Percentiles rank a stretch among this genome's conserved stretches.
phyloP scores from a whole-genome alignment of 1,284 basidiomycete genomes.

The Ganoderma leucocontextum region DNA sequence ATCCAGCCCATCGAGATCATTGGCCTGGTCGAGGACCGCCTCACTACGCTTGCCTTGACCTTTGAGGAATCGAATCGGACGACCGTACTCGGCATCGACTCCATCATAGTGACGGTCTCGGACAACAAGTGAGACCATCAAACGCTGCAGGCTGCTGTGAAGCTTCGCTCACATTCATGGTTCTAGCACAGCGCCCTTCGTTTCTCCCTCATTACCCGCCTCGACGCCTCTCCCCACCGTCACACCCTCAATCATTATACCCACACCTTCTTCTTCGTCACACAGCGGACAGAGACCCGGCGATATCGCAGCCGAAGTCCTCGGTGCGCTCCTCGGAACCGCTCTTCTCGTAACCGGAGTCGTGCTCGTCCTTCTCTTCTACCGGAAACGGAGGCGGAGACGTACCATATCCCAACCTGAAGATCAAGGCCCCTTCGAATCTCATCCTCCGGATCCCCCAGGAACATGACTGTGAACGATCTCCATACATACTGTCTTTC shows the following conservation, averaged over 20 bases:
- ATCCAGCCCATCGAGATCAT: constrained; percentile 38
- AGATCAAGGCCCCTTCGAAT: not conserved
- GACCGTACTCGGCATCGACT: constrained; percentile 39
- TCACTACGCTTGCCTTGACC: constrained; percentile 40
- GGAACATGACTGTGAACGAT: not conserved
- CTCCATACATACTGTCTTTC: not conserved
- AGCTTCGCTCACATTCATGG: not conserved
- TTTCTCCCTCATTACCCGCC: constrained; percentile 31
- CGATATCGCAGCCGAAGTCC: constrained; percentile 36
- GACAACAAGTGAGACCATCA: constrained; percentile 32
- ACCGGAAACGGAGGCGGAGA: constrained; percentile 27
- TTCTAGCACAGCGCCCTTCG: constrained; percentile 34
- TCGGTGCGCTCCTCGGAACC: constrained; percentile 34
- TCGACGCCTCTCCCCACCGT: constrained; percentile 32
- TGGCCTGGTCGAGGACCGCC: constrained; percentile 36
- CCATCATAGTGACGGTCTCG: constrained; percentile 35
- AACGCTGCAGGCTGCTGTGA: too few species aligned
- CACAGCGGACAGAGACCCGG: constrained; percentile 27
- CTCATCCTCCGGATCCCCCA: not conserved
- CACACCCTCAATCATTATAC: constrained; percentile 30
- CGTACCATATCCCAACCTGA: not conserved
- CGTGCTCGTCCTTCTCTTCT: constrained; percentile 17
- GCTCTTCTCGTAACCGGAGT: constrained; percentile 22
- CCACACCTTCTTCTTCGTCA: constrained; percentile 9
- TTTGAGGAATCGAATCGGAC: constrained; percentile 33